Conservation (phyloP, 768 basidiomycete species). For the Lactifluus volemus region DNA sequence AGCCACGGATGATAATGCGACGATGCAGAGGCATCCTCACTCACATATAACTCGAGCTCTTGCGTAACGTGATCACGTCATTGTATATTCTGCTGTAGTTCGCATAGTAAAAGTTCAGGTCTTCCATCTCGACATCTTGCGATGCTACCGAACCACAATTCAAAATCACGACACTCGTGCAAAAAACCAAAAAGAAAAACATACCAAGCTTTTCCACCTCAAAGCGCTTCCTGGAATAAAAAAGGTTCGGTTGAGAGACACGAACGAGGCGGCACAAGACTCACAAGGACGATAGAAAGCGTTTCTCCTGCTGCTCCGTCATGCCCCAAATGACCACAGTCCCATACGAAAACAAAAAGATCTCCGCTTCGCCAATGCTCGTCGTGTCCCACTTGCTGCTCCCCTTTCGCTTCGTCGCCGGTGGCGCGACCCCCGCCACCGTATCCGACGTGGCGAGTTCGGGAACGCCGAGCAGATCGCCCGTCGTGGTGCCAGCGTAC, state of each 20-base stretch:
- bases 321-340: slow-evolving; percentile 98
- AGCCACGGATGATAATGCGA: slow-evolving; percentile 1
- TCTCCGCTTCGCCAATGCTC: slow-evolving; percentile 62
- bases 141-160: slow-evolving; percentile 42
- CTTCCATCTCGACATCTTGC: slow-evolving; percentile 94
- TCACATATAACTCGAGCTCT: slow-evolving; percentile 93
- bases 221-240: slow-evolving; percentile 71
- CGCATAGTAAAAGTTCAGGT: slow-evolving; percentile 93
- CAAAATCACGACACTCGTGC: background rate
- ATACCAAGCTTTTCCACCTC: slow-evolving; percentile 80
- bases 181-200: slow-evolving; percentile 15
- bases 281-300: slow-evolving; percentile 86
- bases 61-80: slow-evolving; percentile 91
- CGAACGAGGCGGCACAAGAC: slow-evolving; percentile 24
- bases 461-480: slow-evolving; percentile 72
- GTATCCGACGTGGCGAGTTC: slow-evolving; percentile 35
- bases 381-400: slow-evolving; percentile 63
- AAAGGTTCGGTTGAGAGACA: background rate
- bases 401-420: slow-evolving; percentile 36
- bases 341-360: slow-evolving; percentile 91
- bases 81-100: slow-evolving; percentile 98
- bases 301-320: slow-evolving; percentile 86
- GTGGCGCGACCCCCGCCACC: slow-evolving; percentile 16
- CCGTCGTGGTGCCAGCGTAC: slow-evolving; percentile 30
- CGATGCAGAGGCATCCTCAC: slow-evolving; percentile 36